Base-by-base conservation (phyloP, 345 rosid species). In the Erysimum cheiranthoides region DNA sequence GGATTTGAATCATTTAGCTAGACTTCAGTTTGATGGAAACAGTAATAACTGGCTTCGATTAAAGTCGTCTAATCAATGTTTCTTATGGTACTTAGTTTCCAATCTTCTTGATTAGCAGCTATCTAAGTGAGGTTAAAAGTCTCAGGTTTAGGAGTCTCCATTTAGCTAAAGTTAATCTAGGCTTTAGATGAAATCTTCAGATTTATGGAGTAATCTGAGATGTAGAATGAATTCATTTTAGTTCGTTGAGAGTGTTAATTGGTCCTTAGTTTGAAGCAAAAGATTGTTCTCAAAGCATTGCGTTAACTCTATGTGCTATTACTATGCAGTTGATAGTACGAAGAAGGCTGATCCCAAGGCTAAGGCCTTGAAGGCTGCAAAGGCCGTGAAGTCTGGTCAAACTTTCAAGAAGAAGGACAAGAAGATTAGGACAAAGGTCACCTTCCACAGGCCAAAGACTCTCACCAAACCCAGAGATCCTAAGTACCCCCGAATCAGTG, bases 361-460 rank as follows among this genome's bases (percentile, higher is more conserved):
- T 28, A 90, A 92, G 78, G 98, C 98, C 7, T 68, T 89, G 86
- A 94, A 90, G 80, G 88, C 91, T 61, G 97, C 97, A 0, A 95
- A 89, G 27, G 96, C 96, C 0, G 97, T 92, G 76, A 92, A 89
- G 32, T 88, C 97, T 3, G 99, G 97, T 1, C 83, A 86, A 2
- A 67, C 88, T 47, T 85, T 92, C 46, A 92, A 90, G 97, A 90
- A 84, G 93, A 85, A 81, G 79, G 86, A 80, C 18, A 87, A 85
- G 87, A 95, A 88, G 87, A 86, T 89, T 73, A 73, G 93, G 68
- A 92, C 97, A 0, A 86, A 91, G 80, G 97, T 92, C 30, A 95
- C 99, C 12, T 92, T 92, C 79, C 97, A 95, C 75, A 79, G 96
- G 72, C 99, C 99, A 2, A 90, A 76, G 96, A 92, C 97, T 36